Base-by-base conservation (phyloP, 257 asterid species). In the Ehretia macrophylla region DNA sequence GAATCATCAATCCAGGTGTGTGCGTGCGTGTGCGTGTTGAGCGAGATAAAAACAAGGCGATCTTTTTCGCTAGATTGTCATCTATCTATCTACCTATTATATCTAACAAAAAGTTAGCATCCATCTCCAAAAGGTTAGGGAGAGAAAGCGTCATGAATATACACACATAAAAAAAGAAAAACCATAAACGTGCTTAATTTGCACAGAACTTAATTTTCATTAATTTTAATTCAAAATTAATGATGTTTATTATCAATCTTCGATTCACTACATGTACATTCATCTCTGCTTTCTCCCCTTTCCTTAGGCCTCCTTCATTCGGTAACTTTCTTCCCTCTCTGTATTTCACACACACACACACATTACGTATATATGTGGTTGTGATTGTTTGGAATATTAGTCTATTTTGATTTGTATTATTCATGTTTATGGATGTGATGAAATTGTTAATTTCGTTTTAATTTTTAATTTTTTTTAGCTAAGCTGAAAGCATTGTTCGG, bases 301-400 rank as follows among this genome's bases (percentile, higher is more conserved):
- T 50, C 59, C 51, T 67, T 47, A 68, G 83, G 81, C 72, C 73
- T 67, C 75, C 23, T 27, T 72, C 71, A 50, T 35, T 44, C 5
- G 59, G 59, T 38, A 17, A 4, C 17, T 57, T 27, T 19, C 48
- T 3, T 18, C 27, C 46, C 14, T 45, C 38, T 60, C 17, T 60
- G 14, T 10, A 42, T 42, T 11, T 42, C 8, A 42, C 35, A 27
- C 35, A 27, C 35, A 27, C 35, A 27, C 4, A 27, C 35, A 27
- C 10, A 27, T 27, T 6, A n/a, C n/a, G n/a, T 27, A 27, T 27
- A 6, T 27, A 6, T 6, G 35, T 42, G 47, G 1, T 42, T 42
- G 8, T 42, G 12, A 42, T 42, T 42, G 12, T 14, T 14, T 42
- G 3, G 16, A 42, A 42, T 42, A 11, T 42, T 3, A 2, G 4